Base-by-base conservation (phyloP, 2,329 filamentous ascomycete species). In the Penicillium polonicum region DNA sequence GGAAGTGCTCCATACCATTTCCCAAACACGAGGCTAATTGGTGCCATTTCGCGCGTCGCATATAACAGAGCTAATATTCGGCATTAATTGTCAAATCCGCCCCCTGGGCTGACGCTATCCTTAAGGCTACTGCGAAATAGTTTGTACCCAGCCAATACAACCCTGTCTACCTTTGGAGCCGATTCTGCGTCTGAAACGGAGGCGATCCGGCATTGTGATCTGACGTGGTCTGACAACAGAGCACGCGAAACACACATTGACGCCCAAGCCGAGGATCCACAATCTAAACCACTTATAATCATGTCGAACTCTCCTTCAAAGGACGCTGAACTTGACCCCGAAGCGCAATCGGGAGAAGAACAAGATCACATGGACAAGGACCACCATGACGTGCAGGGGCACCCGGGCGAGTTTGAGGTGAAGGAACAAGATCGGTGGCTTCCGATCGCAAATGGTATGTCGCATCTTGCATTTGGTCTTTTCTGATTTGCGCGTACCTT, bases 361-460 rank as follows among this genome's bases (percentile, higher is more conserved):
- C 91, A 94, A 83, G 88, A 88, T 83, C 88, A 89, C 85, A 95
- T 96, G 90, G 92, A 95, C 73, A 82, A 81, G 69, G 78, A 79
- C 58, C 74, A 78, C 59, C 76, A 77, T 82, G 90, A 92, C 77
- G 83, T 83, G 76, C 84, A 84, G 78, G 88, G 85, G 76, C 83
- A 56, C 15, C 53, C 89, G 79, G 87, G 91, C 79, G 93, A 97
- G 82, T 96, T 97, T 77, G 93, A 97, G 81, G 93, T 97, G 79
- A 97, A 97, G 84, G 94, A 99, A 80, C 94, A 99, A 80, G 94
- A 99, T 80, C 85, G 94, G 84, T 99, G 94, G 94, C 86, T 99
- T 77, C 94, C 94, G 76, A 99, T 99, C 85, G 94, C 94, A 81
- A 99, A 99, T 92, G 94, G 94, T 99, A 85, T 85, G 94, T 94